Evolutionary conservation across 202 grass and related monocot genomes (phyloP), one percentile per base, ranked within the genome.

Genomic region (Thinopyrum obtusiflorum): DNA sequence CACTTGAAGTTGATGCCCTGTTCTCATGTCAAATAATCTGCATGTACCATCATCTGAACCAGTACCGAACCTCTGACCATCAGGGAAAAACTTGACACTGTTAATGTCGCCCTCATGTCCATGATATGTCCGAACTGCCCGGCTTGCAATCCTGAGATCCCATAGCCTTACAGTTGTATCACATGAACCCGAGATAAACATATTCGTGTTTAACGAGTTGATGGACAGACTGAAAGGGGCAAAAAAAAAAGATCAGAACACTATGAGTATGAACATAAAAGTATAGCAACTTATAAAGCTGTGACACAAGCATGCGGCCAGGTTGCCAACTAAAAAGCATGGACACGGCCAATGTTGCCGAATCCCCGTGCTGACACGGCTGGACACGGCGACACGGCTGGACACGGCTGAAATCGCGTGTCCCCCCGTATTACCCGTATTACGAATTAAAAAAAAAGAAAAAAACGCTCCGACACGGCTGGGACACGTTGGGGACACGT

Each of bases 121-220:
- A 79, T 99, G 84, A 81, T 92, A 99, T 32, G 97, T 99, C 76
- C 90, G 90, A 89, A 91, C 93, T 85, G 97, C 97, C 35, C 97
- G 88, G 66, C 93, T 99, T 64, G 93, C 93, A 81, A 96, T 99
- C 76, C 97, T 93, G 68, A 86, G 87, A 87, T 99, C 97, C 97
- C 97, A 99, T 65, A 99, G 70, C 61, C 92, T 93, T 61, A 92
- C 93, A 81, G 93, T 96, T 80, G 97, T 68, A 88, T 99, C 97
- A 11, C 92, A 99, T 69, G 97, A 99, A 87, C 97, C 97, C 72
- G 97, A 96, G 59, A 99, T 92, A 66, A 99, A 99, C 93, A 93
- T 92, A 79, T 94, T 96, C 0, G 97, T 83, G 82, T 89, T 99
- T 44, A 94, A 81, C 32, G 91, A 87, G 71, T 95, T 99, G 84